Base-by-base conservation (phyloP, 805 yeast genomes). In the Schizosaccharomyces pombe region DNA sequence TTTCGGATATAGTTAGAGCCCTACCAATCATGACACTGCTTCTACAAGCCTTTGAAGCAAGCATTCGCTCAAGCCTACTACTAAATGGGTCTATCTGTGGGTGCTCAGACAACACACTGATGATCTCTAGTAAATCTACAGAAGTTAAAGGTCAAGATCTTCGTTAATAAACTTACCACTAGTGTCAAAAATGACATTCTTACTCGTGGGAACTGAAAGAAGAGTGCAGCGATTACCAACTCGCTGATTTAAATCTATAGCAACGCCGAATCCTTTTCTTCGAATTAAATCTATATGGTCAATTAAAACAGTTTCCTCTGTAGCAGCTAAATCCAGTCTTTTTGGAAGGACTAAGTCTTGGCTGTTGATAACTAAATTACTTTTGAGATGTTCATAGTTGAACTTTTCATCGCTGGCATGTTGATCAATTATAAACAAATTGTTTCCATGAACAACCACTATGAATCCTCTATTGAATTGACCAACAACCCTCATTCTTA, bases 341-440 rank as follows among this genome's bases (percentile, higher is more conserved):
- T 71, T 68, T 0, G 82, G 80, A 0, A 63, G 63, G 4, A 89
- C 84, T 52, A 91, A 68, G 1, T 79, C 78, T 65, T 91, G 96
- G 47, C 74, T 72, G 49, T 76, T 74, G 58, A 87, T 77, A 0
- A 69, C 67, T 0, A 82, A 76, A 2, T 70, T 71, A 16, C 68
- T 65, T 59, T 76, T 79, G 14, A 82, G 66, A 52, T 69, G 70
- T 64, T 91, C 98, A 68, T 85, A 91, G 65, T 91, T 91, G 69
- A 62, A 85, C 60, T 87, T 91, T 62, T 91, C 99, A 68, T 91
- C 98, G 59, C 94, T 83, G 0, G 98, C 98, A 68, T 91, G 99
- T 65, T 91, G 99, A 64, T 91, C 99, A 52, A 91, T 74, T 33
- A 91, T 87, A 61, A 91, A 87, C 32, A 89, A 61, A 8, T 52